Base-by-base conservation (phyloP, 2,329 filamentous ascomycete species). In the Claviceps pazoutovae region DNA sequence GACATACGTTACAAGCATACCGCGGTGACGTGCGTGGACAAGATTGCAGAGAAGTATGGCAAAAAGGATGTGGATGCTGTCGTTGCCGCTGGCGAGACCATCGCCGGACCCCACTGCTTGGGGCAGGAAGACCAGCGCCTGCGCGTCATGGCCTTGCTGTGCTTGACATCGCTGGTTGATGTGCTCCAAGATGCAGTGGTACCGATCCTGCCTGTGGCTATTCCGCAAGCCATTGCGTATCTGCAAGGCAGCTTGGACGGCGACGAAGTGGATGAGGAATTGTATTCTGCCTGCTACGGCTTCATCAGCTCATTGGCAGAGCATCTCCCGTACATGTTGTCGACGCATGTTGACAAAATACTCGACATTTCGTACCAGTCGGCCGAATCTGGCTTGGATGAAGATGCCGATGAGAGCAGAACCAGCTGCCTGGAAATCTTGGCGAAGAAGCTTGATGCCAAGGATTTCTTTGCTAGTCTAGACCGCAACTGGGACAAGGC, bases 31-130 rank as follows among this genome's bases (percentile, higher is more conserved):
- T 97, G 91, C 60, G 84, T 97, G 45, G 90, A 96, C 68, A 87
- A 88, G 66, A 94, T 98, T 56, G 80, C 87, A 2, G 90, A 96
- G 68, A 91, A 91, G 65, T 97, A 95, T 64, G 94, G 93, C 58
- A 94, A 93, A 73, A 94, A 90, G 65, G 87, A 95, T 61, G 75
- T 85, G 1, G 80, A 85, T 58, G 83, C 82, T 45, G 85, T 95
- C 45, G 75, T 85, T 26, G 78, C 79, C 4, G 85, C 89, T 5
- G 88, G 89, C 4, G 74, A 82, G 54, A 84, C 84, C 1, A 84
- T 98, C 59, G 82, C 86, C 39, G 82, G 89, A 43, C 72, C 81
- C 51, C 74, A 85, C 56, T 91, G 88, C 56, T 76, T 97, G 48
- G 86, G 85, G 39, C 83, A 86, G 63, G 68, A 75, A 13, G 86